A percentile compares a stretch with the other conserved stretches of the same genome.
Conservation (phyloP, 345 rosid genomes). For the Linum usitatissimum region DNA sequence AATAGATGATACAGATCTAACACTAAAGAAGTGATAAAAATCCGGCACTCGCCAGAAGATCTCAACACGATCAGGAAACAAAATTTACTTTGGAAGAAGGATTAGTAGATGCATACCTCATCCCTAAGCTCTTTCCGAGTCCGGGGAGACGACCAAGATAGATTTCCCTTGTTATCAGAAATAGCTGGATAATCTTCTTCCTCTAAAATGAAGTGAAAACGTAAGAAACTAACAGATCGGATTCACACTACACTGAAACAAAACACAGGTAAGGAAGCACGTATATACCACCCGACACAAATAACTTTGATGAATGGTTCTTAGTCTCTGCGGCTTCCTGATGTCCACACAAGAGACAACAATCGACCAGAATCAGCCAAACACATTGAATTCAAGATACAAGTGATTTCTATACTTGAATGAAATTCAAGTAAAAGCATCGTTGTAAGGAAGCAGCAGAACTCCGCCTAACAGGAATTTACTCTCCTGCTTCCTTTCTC, state of each 20-base stretch:
- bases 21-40: background rate
- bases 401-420: too few relatives aligned
- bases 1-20: background rate
- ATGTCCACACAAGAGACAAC: background rate
- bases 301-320: conserved; percentile 54
- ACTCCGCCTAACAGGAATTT: background rate
- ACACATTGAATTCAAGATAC: background rate
- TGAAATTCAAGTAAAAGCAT: too few relatives aligned
- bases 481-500: background rate
- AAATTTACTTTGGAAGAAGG: background rate
- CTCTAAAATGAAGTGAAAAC: conserved; percentile 18
- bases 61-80: background rate
- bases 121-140: conserved; percentile 41
- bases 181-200: conserved; percentile 20
- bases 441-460: too few relatives aligned
- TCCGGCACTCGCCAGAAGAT: too few relatives aligned
- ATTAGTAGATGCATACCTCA: conserved; percentile 32
- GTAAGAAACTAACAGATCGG: background rate
- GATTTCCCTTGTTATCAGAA: conserved; percentile 13
- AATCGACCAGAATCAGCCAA: background rate
- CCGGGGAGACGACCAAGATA: conserved; percentile 29
- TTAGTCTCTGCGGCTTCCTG: conserved; percentile 42
- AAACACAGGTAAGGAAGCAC: background rate
- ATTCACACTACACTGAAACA: background rate
- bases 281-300: conserved; percentile 47